Conservation (phyloP, 148 eudicot species). For the Salicornia ramosissima region DNA sequence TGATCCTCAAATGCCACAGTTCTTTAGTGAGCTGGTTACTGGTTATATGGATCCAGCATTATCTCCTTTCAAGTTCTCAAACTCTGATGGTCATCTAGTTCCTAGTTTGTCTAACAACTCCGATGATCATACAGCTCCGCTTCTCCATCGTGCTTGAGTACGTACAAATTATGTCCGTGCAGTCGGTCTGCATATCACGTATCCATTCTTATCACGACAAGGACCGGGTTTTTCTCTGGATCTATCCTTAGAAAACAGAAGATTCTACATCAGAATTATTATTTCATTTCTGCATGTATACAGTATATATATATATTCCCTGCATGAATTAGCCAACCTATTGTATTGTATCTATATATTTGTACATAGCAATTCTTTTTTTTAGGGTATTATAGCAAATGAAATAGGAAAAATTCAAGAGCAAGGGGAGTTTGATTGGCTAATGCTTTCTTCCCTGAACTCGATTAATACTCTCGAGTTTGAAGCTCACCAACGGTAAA, state of each 20-base stretch:
- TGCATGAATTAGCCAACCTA: background rate
- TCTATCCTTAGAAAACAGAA: background rate
- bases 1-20: slow-evolving; percentile 46
- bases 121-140: slow-evolving; percentile 38
- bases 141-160: slow-evolving; percentile 30
- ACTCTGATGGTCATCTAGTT: slow-evolving; percentile 22
- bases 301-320: background rate
- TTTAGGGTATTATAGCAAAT: background rate
- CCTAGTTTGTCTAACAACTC: slow-evolving; percentile 21
- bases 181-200: background rate
- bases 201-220: background rate
- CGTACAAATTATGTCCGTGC: background rate
- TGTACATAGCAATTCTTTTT: background rate
- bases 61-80: slow-evolving; percentile 33
- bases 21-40: slow-evolving; percentile 35
- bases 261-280: background rate
- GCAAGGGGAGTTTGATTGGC: background rate
- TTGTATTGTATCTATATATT: background rate
- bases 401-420: background rate
- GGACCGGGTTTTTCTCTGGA: background rate
- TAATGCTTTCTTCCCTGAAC: background rate
- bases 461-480: background rate
- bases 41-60: slow-evolving; percentile 57
- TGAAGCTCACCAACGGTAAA: background rate
- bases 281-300: background rate